phyloP scores from a whole-genome alignment of 2,329 filamentous ascomycete genomes.

The Colletotrichum lindemuthianum region DNA sequence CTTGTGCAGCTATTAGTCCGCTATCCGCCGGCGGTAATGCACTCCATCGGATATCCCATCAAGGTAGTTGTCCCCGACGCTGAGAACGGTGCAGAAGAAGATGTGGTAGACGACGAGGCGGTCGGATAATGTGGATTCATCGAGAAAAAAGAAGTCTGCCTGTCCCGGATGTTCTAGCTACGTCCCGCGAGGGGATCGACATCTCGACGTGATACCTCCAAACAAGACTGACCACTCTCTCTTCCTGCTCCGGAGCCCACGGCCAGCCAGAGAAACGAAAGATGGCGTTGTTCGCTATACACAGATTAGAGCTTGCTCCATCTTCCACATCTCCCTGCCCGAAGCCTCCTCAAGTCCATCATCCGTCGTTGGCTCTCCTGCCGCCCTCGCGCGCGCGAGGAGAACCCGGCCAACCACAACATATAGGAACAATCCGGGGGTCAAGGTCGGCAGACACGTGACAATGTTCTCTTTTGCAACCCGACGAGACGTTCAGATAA shows the following conservation, averaged over 20 bases:
- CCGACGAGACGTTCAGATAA: slow-evolving; percentile 22
- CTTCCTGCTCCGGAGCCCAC: not conserved
- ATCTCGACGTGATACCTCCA: slow-evolving; percentile 19
- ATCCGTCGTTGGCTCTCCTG: not conserved
- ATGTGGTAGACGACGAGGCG: not conserved
- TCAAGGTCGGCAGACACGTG: slow-evolving; percentile 32
- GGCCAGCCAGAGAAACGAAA: slow-evolving; percentile 15
- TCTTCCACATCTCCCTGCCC: slow-evolving; percentile 10
- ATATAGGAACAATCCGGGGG: slow-evolving; percentile 24
- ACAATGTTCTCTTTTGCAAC: slow-evolving; percentile 34
- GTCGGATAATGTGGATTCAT: slow-evolving; percentile 33
- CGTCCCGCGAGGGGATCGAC: slow-evolving; percentile 18
- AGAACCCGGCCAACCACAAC: slow-evolving; percentile 24
- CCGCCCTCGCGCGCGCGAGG: slow-evolving; percentile 11
- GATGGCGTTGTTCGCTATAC: slow-evolving; percentile 24
- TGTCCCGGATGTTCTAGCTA: slow-evolving; percentile 31
- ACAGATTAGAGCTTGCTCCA: slow-evolving; percentile 34
- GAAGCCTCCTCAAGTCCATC: not conserved
- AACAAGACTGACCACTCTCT: slow-evolving; percentile 1
- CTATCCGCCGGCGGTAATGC: too few species aligned
- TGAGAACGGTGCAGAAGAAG: too few species aligned
- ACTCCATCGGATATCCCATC: too few species aligned
- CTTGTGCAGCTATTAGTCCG: too few species aligned
- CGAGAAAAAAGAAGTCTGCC: slow-evolving; percentile 30
- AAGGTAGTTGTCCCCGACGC: too few species aligned